Base-by-base conservation (phyloP, 177 flowering plant genomes). In the Vitis hybrid region DNA sequence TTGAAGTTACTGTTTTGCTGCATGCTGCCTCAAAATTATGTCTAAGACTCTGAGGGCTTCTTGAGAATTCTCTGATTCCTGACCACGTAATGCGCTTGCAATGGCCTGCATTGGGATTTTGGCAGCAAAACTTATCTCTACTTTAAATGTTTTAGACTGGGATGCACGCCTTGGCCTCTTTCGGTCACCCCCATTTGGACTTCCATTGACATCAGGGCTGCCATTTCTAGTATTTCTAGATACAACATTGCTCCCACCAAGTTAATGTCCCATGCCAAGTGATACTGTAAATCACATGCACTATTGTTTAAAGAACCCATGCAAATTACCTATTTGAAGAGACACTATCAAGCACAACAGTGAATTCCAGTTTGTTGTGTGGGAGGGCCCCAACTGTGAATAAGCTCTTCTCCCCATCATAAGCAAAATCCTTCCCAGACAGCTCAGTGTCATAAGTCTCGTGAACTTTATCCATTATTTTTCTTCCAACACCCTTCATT, bases 331-430 rank as follows among this genome's bases (percentile, higher is more conserved):
- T 70, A 21, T 50, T 70, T 14, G 68, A 56, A 17, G 62, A 21
- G 21, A 64, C 21, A 0, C 57, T 56, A 2, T 72, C 75, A 0
- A 72, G 71, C 23, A 60, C 70, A 15, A 72, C 75, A 32, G 61
- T 60, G 56, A 72, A 72, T 50, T 72, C 75, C 34, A 72, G 51
- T 19, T 72, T 72, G 71, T 72, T 72, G 23, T 26, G 66, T 7
- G 75, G 75, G 5, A 72, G 71, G 51, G 75, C 15, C 11, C 75
- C 75, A n/a, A 65, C 66, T 3, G 75, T 72, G 45, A 50, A 72
- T 52, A 72, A 62, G n/a, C 52, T 61, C 48, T 72, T 66, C 51
- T 72, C 75, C 2, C 75, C 75, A 67, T 72, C 75, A 67, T 72
- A 72, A 17, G 75, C 75, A 45, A 72, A 67, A 3, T 72, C n/a